Evolutionary conservation across 2,329 filamentous ascomycete species (phyloP), one percentile per base, ranked within the genome.

Genomic region (Diplodia seriata): DNA sequence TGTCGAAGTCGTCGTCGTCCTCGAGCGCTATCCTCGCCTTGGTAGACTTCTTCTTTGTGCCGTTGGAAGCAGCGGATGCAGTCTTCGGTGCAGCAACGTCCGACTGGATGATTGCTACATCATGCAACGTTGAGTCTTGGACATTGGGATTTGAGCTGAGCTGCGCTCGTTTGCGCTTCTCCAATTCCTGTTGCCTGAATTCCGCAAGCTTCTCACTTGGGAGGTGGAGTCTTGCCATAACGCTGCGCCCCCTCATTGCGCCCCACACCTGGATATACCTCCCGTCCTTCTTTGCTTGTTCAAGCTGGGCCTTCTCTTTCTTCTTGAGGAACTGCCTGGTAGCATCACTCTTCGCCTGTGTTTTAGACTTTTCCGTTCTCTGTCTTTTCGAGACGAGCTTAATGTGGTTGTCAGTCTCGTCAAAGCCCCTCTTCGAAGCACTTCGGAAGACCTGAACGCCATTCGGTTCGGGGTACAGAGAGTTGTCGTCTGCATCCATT

Each of bases 311-410:
- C 74, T 71, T 82, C 75, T 84, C 78, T 55, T 83, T 78, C 70
- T 83, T 79, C 64, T 81, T 81, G 69, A 82, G 79, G 68, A 82
- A 85, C 67, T 85, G 80, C 56, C 80, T 77, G 11, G 81, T 81
- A 11, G 81, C 79, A 31, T 79, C 78, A 53, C 76, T 83, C 72
- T 81, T 82, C 7, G 70, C 77, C 69, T 77, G 68, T 69, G 74
- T 64, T 73, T 75, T 75, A 38, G 76, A 73, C 70, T 80, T 80
- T 38, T 76, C 76, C 36, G 80, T 79, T 29, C 76, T 77, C 68
- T 7, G 77, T 74, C 4, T 73, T 72, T 40, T 75, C 72, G 9
- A 66, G 4, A 70, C 62, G 2, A 72, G 67, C 47, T 70, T 72
- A 51, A 73, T 73, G 15, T 70, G 69, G 11, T 75, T 73, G 12